phyloP scores from a whole-genome alignment of 148 eudicot genomes.

The Fagopyrum homotropicum region DNA sequence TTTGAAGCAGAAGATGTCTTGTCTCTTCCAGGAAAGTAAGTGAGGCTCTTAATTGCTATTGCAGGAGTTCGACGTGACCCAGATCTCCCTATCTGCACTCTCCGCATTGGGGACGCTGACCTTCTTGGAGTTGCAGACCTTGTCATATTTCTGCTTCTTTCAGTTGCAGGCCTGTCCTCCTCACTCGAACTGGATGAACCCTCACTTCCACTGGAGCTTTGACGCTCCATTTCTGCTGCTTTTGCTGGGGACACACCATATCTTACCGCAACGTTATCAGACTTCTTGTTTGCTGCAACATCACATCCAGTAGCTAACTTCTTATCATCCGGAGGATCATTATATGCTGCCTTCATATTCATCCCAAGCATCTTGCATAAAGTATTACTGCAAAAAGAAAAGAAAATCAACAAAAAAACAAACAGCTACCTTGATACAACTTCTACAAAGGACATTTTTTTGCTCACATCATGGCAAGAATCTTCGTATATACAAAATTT shows the following conservation, averaged over 20 bases:
- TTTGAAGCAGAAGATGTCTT: slow-evolving; percentile 29
- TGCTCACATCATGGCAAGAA: neutral
- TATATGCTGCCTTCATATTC: slow-evolving; percentile 22
- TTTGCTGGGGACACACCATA: slow-evolving; percentile 89
- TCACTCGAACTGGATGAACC: slow-evolving; percentile 63
- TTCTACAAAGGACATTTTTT: neutral
- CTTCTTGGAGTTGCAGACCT: slow-evolving; percentile 93
- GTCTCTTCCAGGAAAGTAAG: slow-evolving; percentile 60
- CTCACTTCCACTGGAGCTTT: slow-evolving; percentile 56
- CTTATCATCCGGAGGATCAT: slow-evolving; percentile 20
- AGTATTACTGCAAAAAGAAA: slow-evolving; percentile 41
- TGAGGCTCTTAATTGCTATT: slow-evolving; percentile 71
- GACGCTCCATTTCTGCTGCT: slow-evolving; percentile 74
- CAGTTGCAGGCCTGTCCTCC: slow-evolving; percentile 59
- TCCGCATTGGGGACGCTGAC: slow-evolving; percentile 96
- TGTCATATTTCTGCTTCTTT: slow-evolving; percentile 70
- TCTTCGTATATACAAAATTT: neutral
- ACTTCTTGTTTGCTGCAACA: slow-evolving; percentile 19
- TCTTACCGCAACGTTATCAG: slow-evolving; percentile 34
- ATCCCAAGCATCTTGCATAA: slow-evolving; percentile 45
- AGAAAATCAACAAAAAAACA: neutral
- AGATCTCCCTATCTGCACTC: slow-evolving; percentile 86
- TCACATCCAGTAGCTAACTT: slow-evolving; percentile 11
- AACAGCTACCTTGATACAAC: neutral
- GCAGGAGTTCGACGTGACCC: slow-evolving; percentile 81